A percentile compares a stretch with the other conserved stretches of the same genome.
phyloP scores from a whole-genome alignment of 2,329 filamentous ascomycete genomes.

The Fusarium sulawesiense region DNA sequence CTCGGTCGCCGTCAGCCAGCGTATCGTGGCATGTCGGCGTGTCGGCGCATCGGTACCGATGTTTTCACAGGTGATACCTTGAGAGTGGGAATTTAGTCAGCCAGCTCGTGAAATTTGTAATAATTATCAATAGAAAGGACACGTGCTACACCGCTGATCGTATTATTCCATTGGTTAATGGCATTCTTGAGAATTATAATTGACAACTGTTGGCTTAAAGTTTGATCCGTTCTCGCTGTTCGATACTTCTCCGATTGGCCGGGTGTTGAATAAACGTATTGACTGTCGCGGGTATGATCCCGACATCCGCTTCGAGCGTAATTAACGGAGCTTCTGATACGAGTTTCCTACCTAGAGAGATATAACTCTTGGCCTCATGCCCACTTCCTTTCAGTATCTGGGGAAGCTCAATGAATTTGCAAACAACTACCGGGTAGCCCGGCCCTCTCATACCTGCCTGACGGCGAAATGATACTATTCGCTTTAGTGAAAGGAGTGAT shows the following conservation, averaged over 20 bases:
- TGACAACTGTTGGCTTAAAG: not conserved
- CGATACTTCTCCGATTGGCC: not conserved
- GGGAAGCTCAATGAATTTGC: not conserved
- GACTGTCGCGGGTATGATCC: not conserved
- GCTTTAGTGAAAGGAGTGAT: not conserved
- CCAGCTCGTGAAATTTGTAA: not conserved
- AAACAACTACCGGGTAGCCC: not conserved
- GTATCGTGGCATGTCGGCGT: not conserved
- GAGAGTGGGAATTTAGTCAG: not conserved
- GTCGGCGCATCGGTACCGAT: not conserved
- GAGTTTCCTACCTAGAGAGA: not conserved
- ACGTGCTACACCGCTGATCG: not conserved
- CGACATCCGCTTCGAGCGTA: not conserved
- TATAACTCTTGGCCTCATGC: not conserved
- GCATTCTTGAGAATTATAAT: not conserved
- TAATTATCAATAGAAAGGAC: not conserved
- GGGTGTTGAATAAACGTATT: no score
- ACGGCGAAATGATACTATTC: not conserved
- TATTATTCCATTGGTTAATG: not conserved
- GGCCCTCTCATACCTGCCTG: not conserved
- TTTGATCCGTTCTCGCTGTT: not conserved
- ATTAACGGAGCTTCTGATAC: not conserved
- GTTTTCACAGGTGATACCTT: not conserved
- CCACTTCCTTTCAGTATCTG: not conserved
- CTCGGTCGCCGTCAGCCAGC: not conserved